phyloP scores from a whole-genome alignment of 2,329 filamentous ascomycete species.

The Xylariaceae sp. region DNA sequence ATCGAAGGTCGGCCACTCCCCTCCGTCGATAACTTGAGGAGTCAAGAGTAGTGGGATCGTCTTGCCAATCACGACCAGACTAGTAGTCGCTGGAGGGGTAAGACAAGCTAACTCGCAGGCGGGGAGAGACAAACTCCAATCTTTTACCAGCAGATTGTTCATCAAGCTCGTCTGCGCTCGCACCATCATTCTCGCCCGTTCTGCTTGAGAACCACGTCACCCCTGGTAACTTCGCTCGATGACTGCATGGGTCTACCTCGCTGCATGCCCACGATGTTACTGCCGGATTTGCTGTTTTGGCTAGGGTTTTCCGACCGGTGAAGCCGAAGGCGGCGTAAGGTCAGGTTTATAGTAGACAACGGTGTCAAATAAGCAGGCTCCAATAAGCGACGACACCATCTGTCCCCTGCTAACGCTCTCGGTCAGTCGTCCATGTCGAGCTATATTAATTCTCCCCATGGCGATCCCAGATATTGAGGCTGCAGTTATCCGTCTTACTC shows the following conservation, averaged over 20 bases:
- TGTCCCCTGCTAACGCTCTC: not conserved
- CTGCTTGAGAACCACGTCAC: conserved; percentile 5
- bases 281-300: not conserved
- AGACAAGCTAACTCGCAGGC: conserved; percentile 16
- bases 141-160: no score
- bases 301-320: conserved; percentile 7
- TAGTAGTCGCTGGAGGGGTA: conserved; percentile 8
- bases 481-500: no score
- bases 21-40: conserved; percentile 2
- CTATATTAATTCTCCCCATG: conserved; percentile 5
- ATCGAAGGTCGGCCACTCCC: not conserved
- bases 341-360: conserved; percentile 3
- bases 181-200: conserved; percentile 13
- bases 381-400: conserved; percentile 4
- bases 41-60: no score
- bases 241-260: conserved; percentile 5
- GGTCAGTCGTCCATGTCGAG: not conserved
- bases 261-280: conserved; percentile 6
- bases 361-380: conserved; percentile 2
- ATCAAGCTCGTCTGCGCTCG: conserved; percentile 7
- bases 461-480: no score
- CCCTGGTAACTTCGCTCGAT: conserved; percentile 5
- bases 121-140: conserved; percentile 1
- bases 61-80: conserved; percentile 10
- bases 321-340: conserved; percentile 5